These are phyloP conservation scores for Coniochaeta ligniaria DNA, from an alignment of 2,329 filamentous ascomycete species.

Conservation along the genomic window DNA sequence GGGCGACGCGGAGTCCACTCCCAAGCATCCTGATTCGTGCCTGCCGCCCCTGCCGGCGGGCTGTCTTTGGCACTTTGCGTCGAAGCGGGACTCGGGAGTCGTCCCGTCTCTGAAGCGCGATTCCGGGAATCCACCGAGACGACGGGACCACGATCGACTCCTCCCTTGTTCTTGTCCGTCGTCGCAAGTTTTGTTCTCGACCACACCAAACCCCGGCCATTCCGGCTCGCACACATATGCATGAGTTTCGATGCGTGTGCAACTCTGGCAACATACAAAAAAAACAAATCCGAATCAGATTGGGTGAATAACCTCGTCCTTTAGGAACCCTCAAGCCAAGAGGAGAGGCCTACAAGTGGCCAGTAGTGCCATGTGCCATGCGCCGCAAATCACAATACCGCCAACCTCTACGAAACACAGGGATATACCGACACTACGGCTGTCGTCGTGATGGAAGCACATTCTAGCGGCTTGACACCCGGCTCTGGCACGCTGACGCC, in stretches of 20 bases:
- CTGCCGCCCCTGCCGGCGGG: neutral
- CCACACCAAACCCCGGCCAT: too few species aligned
- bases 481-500: neutral
- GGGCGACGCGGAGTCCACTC: neutral
- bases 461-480: neutral
- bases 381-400: neutral
- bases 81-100: neutral
- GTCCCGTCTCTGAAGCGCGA: neutral
- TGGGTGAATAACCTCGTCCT: too few species aligned
- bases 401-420: neutral
- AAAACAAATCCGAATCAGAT: too few species aligned
- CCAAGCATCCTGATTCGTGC: neutral
- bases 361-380: neutral
- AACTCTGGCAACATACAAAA: too few species aligned
- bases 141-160: too few species aligned
- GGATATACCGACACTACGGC: neutral
- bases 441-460: neutral
- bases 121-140: neutral
- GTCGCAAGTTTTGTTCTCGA: too few species aligned
- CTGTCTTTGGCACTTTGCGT: neutral
- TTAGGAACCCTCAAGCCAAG: too few species aligned
- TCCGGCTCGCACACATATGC: too few species aligned
- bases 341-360: neutral
- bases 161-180: too few species aligned
- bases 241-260: too few species aligned